Evolutionary conservation across 2,329 filamentous ascomycete species (phyloP), one percentile per base, ranked within the genome.

Genomic region (Tolypocladium endophyticum): DNA sequence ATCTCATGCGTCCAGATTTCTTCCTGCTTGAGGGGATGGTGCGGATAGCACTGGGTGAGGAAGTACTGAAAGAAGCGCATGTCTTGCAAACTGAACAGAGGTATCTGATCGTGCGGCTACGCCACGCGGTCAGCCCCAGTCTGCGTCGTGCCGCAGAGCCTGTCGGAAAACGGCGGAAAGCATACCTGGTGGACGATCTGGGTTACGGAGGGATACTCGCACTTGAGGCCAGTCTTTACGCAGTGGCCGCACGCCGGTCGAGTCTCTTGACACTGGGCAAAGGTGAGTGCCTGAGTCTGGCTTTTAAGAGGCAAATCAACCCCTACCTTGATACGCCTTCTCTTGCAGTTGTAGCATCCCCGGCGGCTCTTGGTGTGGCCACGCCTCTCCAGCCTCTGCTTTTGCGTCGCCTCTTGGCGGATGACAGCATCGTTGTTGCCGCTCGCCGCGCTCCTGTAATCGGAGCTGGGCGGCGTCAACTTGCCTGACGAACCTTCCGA

Each of bases 1-100:
- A 90, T 81, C 60, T 86, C 80, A 33, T 86, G 84, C 8, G 82
- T 82, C 87, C 87, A 90, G 18, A 87, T 77, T 9, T 79, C 76
- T 63, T 89, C 84, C 62, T 86, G 85, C 47, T 84, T 85, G 23
- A 88, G 72, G 0, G 87, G 86, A 30, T 88, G 77, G 69, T 85
- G 81, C 2, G 86, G 87, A 66, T 84, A 84, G 64, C 83, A 86
- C 41, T 79, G 76, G 35, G 81, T 72, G 20, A 88, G 72, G 64
- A 87, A 88, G 69, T 88, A 84, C 68, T 88, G 85, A 65, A 88
- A 88, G 68, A 87, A 81, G 43, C 84, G 81, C 85, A 88, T 87
- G 65, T 88, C 86, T 56, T 83, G 80, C 59, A 85, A 65, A 58
- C 77, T 84, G 67, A 86, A 86, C 0, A 85, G 70, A 3, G 81